Evolutionary conservation across 176 grass and related monocot genomes (phyloP), one percentile per base, ranked within the genome.

Genomic region (Cymbopogon citratus): DNA sequence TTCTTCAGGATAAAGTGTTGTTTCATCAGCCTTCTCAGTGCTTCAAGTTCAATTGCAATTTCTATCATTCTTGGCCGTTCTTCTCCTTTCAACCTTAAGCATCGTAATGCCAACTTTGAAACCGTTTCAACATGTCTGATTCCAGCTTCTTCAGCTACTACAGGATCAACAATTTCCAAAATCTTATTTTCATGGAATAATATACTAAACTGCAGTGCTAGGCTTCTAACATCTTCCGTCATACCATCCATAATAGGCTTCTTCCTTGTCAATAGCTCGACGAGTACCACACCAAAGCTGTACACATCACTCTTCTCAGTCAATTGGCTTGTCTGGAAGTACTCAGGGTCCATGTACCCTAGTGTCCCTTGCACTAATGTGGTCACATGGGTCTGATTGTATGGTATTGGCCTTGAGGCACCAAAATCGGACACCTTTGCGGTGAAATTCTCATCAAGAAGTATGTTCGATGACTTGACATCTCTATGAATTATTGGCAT

Each of bases 261-360:
- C 76, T 91, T 61, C 41, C 82, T 80, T 8, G 86, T 91, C n/a
- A 91, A 0, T 16, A 94, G 75, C 74, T 88, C 92, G 1, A 84
- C 63, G 3, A 94, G 71, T 0, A 91, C 88, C 18, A 94, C 92
- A 4, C 89, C 88, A 7, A 94, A 94, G 74, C 92, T 94, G 63
- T 94, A 93, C 3, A 93, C 91, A 21, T 93, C 87, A 19, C 91
- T 93, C 71, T 90, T 90, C 21, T 93, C 81, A 4, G 92, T 94
- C 83, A 94, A 23, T 24, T 73, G 48, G 79, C 91, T 84, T 70
- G 88, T 91, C 25, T 86, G 65, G 71, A 91, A 91, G 74, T 93
- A 90, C 29, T 93, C 91, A 65, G 87, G 91, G 73, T 89, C 91
- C 65, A 94, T 66, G 52, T 94, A 94, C 7, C 91, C 91, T 12